Base-by-base conservation (phyloP, 192 early-diverging fungal genomes). In the Backusella parvicylindrica region DNA sequence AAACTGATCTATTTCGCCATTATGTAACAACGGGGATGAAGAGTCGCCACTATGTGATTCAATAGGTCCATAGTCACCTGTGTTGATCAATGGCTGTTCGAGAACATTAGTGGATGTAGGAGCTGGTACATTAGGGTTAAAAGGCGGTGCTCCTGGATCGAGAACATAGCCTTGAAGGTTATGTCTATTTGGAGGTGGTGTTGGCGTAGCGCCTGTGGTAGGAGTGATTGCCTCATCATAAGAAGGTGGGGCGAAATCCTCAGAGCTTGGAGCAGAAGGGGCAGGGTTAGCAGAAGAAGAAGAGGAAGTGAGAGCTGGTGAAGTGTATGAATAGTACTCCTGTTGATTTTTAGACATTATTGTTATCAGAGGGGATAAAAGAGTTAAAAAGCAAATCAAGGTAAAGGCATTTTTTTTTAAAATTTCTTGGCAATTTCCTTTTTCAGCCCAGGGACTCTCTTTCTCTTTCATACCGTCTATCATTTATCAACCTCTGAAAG, bases 171-270 rank as follows among this genome's bases (percentile, higher is more conserved):
- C 72, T 56, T 63, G 60, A 4, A 64, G 38, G 12, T 38, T 47
- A 28, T 37, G 38, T 65, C 30, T 35, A 40, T 32, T 65, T 15
- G 64, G 38, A 40, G 72, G 72, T 13, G 53, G 41, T 6, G 64
- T 31, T 30, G n/a, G 49, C 31, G 53, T 9, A 63, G 63, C 8
- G 1, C 13, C 36, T 60, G 53, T 26, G 2, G 40, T 26, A 21
- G 72, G 26, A 18, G 6, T 32, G 18, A 73, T 38, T 3, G 72
- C 72, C 28, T 73, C 72, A 63, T 73, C 72, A 65, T 73, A 73
- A 28, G 72, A 43, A 47, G 72, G 72, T 1, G 60, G 72, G 0
- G 60, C 16, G 15, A 31, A 40, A 1, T 36, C 23, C 1, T 28
- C 28, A 64, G 38, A 38, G 2, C 41, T 21, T 32, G 72, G 63